Evolutionary conservation across 495 filamentous ascomycete genomes (phyloP), one percentile per base, ranked within the genome.

Genomic region (Lasiosphaeria miniovina): DNA sequence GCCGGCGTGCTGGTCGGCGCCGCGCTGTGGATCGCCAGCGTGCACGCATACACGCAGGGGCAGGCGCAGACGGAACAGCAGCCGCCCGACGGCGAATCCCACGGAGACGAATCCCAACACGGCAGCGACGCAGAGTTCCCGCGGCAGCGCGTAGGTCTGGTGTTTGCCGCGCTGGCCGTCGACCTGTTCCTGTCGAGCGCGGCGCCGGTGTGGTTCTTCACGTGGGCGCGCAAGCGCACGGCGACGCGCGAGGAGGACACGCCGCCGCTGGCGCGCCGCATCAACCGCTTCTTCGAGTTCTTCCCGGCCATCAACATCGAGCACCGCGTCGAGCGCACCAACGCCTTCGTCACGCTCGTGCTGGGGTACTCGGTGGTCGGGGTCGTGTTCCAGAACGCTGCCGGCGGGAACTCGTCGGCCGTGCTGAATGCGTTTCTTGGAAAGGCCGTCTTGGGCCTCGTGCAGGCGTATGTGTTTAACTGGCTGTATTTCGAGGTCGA

Each of bases 401-500:
- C 71, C 4, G 24, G 24, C 24, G 24, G 24, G 24, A 2, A 24
- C 24, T 24, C 24, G 24, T 17, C 34, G 2, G 77, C 76, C 59
- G 80, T 78, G 6, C 66, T 83, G 65, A 83, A 85, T 63, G 77
- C 82, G n/a, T 84, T 84, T 69, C 80, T 82, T 48, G 83, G 83
- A 12, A 86, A 86, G 63, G 82, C 82, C 4, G 66, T 81, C 9
- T 68, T 86, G 14, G 83, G 81, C 6, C 65, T 86, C 1, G 69
- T 83, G 12, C 83, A 85, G 62, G 82, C 82, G 2, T 86, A 83
- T 62, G 70, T 74, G 57, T 85, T 85, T 72, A 86, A 86, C 65
- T 85, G 83, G 83, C 71, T 86, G 12, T 86, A 86, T 65, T 86
- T 86, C 57, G 83, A 86, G 64, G 75, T 86, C 38, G 84, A 86